Base-by-base conservation (phyloP, 345 rosid genomes). In the Odontarrhena argentea region DNA sequence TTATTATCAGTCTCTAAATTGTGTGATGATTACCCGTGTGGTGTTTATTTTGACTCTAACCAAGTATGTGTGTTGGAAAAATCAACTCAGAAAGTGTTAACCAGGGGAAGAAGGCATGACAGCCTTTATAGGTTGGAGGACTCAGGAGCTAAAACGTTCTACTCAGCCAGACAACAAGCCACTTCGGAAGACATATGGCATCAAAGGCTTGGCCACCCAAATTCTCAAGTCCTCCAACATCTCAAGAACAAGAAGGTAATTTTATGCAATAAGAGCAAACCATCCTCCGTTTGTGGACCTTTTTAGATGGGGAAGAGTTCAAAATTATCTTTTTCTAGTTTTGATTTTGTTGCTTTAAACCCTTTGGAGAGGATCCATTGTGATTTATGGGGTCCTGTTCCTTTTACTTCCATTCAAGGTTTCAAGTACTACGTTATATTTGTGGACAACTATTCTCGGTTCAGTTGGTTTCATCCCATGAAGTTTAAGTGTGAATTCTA, bases 381-480 rank as follows among this genome's bases (percentile, higher is more conserved):
- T 1, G 58, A 53, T 30, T 26, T 30, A 12, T 53, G 58, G 58
- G 58, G 58, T 7, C 14, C 58, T 8, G 7, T 15, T 1, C 37
- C 36, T 1, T 2, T 11, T 25, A 1, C 6, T 4, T 30, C 15
- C 26, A 6, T 26, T 26, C 15, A 60, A 42, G 15, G 47, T 24
- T 60, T 60, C 14, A 42, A n/a, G 3, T 60, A 60, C 18, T 60
- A 60, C 43, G 65, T 7, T 10, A 6, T 38, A 12, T 15, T 48
- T 43, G 14, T 36, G 1, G 57, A 63, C 34, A 45, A 49, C 9
- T 63, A 10, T 5, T 44, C 42, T 18, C 12, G 68, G 8, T 63
- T 7, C 11, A 34, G 10, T 14, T 50, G 57, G 65, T 22, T 60
- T 11, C 24, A 22, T 42, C 65, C 65, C 8, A 7, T 45, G 8